Evolutionary conservation across 352 stramenopile species (phyloP).

Genomic region (Phytophthora podocarpi): DNA sequence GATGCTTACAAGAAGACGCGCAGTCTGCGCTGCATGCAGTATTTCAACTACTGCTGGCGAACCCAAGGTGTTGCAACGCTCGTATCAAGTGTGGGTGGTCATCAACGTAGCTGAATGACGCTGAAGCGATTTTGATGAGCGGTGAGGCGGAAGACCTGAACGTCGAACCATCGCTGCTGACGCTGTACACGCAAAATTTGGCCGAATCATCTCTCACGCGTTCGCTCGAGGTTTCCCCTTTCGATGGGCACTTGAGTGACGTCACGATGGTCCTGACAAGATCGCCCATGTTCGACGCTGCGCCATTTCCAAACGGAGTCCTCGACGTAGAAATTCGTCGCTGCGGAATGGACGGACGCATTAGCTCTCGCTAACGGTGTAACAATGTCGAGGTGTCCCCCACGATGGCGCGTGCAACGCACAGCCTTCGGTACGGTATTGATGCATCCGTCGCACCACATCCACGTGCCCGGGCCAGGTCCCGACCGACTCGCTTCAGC

Average conservation of each 20-base stretch:
- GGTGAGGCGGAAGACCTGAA: constrained; percentile 6
- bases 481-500: no score
- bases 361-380: no score
- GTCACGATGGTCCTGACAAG: constrained; percentile 12
- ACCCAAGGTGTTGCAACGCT: background rate
- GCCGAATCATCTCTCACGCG: background rate
- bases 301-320: no score
- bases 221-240: constrained; percentile 17
- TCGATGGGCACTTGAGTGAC: constrained; percentile 16
- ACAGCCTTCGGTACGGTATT: no score
- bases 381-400: no score
- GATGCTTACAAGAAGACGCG: constrained; percentile 15
- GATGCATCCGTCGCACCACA: no score
- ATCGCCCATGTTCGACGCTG: no score
- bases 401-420: no score
- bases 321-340: no score
- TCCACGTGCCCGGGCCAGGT: no score
- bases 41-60: constrained; percentile 4
- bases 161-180: constrained; percentile 6
- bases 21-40: constrained; percentile 28
- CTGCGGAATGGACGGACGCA: no score
- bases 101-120: constrained; percentile 15
- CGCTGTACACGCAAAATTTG: constrained; percentile 4
- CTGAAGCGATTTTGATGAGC: constrained; percentile 14
- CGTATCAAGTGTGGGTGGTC: constrained; percentile 18